Evolutionary conservation across 306 rosid species (phyloP), one percentile per base, ranked within the genome.

Genomic region (Prunus armeniaca): DNA sequence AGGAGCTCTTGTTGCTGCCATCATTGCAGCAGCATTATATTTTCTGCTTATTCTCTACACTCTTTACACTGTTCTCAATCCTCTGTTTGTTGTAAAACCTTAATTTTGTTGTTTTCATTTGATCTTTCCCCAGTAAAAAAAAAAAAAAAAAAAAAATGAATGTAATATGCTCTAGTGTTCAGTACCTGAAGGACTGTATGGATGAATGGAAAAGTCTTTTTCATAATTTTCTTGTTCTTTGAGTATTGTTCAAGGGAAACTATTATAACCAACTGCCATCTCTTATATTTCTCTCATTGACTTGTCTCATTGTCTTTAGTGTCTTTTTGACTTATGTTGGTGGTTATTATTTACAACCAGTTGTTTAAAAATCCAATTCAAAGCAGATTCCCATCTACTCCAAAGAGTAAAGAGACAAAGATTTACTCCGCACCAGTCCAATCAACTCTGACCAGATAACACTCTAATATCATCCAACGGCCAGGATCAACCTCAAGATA

Each of bases 1-100:
- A 8, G 82, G 85, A 28, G 76, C 89, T 28, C 86, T 88, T 0
- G 11, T 79, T 45, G 77, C 86, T 3, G 84, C 72, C 71, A 72
- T 72, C 5, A 18, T 63, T 65, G 87, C 87, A 43, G 76, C 85
- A 32, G 28, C 76, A 32, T 30, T 80, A 34, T 80, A 87, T 64
- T 72, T 76, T 14, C 2, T 80, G 6, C 81, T 88, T 38, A 25
- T 79, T 69, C 61, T 76, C 3, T 75, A 71, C 65, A 68, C 81
- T 19, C 32, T 79, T 45, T 67, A 60, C 49, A 54, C 68, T 63
- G 67, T 43, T 18, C 76, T 76, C 4, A 69, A 60, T 38, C 77
- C 87, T 52, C 81, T 81, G 45, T 65, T 65, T 50, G 30, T 38
- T 30, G 74, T 4, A 15, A 27, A 28, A 30, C 74, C 58, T 5